Percentiles rank a stretch among this genome's conserved stretches.
These are phyloP conservation scores for Teratosphaeria destructans DNA, from an alignment of 2,329 filamentous ascomycete genomes.

Conservation along the genomic window DNA sequence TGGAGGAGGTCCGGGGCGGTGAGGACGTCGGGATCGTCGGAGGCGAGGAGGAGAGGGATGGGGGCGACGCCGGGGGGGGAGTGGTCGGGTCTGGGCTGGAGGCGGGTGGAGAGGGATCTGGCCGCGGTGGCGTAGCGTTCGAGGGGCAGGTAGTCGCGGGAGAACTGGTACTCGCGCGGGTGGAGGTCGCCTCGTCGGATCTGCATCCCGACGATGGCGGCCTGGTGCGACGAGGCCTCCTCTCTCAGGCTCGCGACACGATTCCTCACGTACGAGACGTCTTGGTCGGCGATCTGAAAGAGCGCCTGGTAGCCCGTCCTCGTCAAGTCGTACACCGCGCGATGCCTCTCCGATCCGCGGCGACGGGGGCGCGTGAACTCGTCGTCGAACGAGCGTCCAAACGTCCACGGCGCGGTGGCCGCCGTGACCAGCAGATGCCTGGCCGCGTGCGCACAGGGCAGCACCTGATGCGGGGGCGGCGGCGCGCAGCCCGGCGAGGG, in stretches of 20 bases:
- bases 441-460: constrained; percentile 69
- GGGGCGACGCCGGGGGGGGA: constrained; percentile 74
- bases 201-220: constrained; percentile 60
- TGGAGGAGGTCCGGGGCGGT: constrained; percentile 52
- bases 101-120: constrained; percentile 12
- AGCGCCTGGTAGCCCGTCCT: constrained; percentile 62
- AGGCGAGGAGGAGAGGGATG: constrained; percentile 58
- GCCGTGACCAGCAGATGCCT: constrained; percentile 64
- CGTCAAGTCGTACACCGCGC: constrained; percentile 57
- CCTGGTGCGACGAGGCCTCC: constrained; percentile 35
- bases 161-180: constrained; percentile 71
- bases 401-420: constrained; percentile 54
- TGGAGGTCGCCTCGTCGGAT: constrained; percentile 71
- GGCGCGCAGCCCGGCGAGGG: constrained; percentile 56
- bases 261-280: constrained; percentile 52
- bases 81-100: constrained; percentile 56
- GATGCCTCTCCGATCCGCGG: constrained; percentile 31
- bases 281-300: constrained; percentile 57
- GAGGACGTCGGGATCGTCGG: constrained; percentile 71
- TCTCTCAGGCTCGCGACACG: constrained; percentile 49
- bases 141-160: constrained; percentile 66
- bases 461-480: constrained; percentile 62
- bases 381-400: constrained; percentile 49
- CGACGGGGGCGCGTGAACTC: constrained; percentile 38
- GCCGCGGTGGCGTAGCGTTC: constrained; percentile 56